These are phyloP conservation scores for Jackrogersella multiformis DNA, from an alignment of 495 filamentous ascomycete genomes.

Conservation along the genomic window DNA sequence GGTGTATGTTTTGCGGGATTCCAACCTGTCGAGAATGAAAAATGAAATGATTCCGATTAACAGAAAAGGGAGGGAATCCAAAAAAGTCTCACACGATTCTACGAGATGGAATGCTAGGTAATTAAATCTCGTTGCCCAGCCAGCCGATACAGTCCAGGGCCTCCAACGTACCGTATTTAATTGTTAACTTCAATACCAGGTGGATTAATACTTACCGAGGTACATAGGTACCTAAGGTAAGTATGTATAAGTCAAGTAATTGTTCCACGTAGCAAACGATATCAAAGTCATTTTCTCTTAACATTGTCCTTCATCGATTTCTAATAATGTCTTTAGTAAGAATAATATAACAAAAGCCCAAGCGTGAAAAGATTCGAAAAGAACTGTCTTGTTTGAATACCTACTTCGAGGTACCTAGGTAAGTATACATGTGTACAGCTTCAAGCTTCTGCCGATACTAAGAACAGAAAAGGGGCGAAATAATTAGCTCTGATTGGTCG, in stretches of 20 bases:
- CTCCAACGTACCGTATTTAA: slow-evolving; percentile 4
- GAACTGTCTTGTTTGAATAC: too few species aligned
- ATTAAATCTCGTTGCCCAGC: slow-evolving; percentile 42
- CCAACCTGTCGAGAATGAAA: slow-evolving; percentile 4
- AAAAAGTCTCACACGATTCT: not conserved
- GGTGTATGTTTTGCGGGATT: not conserved
- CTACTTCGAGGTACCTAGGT: too few species aligned
- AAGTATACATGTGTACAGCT: too few species aligned
- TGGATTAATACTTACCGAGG: too few species aligned
- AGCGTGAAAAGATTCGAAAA: not conserved
- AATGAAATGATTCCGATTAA: slow-evolving; percentile 4
- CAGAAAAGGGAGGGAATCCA: slow-evolving; percentile 1
- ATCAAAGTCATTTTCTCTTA: not conserved
- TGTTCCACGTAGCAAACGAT: not conserved
- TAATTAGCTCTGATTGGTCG: not conserved
- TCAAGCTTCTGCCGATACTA: slow-evolving; percentile 5
- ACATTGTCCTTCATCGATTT: not conserved
- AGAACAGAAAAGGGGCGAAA: slow-evolving; percentile 21
- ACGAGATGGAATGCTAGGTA: slow-evolving; percentile 21
- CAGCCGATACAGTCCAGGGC: slow-evolving; percentile 27
- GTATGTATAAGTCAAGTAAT: too few species aligned
- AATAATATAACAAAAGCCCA: not conserved
- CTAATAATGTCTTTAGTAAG: not conserved
- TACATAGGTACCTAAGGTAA: too few species aligned
- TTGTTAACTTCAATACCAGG: slow-evolving; percentile 14